A percentile compares a stretch with the other conserved stretches of the same genome.
Conservation (phyloP, 2,329 filamentous ascomycete genomes). For the Rhynchosporium agropyri region DNA sequence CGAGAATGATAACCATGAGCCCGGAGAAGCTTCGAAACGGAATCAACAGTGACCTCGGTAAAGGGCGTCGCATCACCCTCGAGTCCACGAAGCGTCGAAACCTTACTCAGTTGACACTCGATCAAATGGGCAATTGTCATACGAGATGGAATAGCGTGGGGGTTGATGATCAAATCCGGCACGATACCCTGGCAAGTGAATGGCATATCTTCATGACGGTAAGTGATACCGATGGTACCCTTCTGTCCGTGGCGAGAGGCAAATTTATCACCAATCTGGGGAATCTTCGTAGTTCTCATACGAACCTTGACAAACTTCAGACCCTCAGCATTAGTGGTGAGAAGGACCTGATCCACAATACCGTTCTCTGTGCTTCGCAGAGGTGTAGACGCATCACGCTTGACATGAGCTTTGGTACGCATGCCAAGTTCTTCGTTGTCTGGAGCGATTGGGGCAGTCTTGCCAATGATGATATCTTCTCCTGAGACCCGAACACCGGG, state of each 20-base stretch:
- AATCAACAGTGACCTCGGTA: slow-evolving; percentile 95
- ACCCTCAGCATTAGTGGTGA: slow-evolving; percentile 94
- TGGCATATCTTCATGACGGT: slow-evolving; percentile 97
- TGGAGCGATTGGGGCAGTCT: slow-evolving; percentile 91
- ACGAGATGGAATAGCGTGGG: slow-evolving; percentile 98
- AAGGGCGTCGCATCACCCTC: slow-evolving; percentile 98
- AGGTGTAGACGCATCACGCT: slow-evolving; percentile 94
- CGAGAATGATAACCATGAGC: slow-evolving; percentile 94
- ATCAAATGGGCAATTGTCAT: slow-evolving; percentile 99
- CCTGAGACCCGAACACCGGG: slow-evolving; percentile 94
- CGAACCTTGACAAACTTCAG: slow-evolving; percentile 96
- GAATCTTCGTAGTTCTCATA: slow-evolving; percentile 95
- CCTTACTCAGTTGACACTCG: slow-evolving; percentile 96
- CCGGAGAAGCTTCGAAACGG: slow-evolving; percentile 81
- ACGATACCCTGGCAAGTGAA: slow-evolving; percentile 90
- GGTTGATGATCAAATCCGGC: slow-evolving; percentile 98
- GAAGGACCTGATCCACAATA: slow-evolving; percentile 89
- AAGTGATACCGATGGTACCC: slow-evolving; percentile 98
- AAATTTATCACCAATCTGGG: slow-evolving; percentile 99
- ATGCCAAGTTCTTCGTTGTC: slow-evolving; percentile 94
- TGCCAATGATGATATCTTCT: slow-evolving; percentile 98
- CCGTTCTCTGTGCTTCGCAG: slow-evolving; percentile 94
- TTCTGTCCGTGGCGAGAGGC: slow-evolving; percentile 99
- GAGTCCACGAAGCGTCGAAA: slow-evolving; percentile 87
- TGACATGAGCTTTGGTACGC: slow-evolving; percentile 84